Base-by-base conservation (phyloP, 2,329 filamentous ascomycete species). In the Calonectria pseudoturangicola region DNA sequence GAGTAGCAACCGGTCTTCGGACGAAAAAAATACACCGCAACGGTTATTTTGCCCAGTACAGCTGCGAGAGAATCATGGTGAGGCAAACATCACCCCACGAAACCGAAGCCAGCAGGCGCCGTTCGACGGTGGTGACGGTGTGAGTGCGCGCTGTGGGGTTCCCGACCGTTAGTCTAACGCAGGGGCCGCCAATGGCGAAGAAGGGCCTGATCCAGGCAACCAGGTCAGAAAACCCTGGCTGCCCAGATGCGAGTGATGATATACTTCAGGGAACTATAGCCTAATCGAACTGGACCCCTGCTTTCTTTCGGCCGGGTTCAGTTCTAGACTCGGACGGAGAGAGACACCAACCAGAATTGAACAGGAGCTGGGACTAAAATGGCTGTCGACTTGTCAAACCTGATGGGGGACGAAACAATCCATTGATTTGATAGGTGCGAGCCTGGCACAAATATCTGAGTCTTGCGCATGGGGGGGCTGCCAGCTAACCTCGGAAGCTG, bases 71-170 rank as follows among this genome's bases (percentile, higher is more conserved):
- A 64, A 43, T 50, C 58, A 75, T 79, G 76, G 76, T 76, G 75
- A 79, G 72, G 76, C 72, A 74, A 41, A 71, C 66, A 77, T 78
- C 78, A 77, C 76, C 76, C 75, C 73, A 79, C 75, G 76, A 79
- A 77, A 79, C 77, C 74, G 66, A 79, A 79, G 77, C 77, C 76
- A 79, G 76, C 74, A 65, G 72, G 56, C 71, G 69, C 76, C 73
- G 75, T 48, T 68, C 68, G 71, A 62, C 78, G 78, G 77, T 80
- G 78, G 73, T 64, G 60, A 74, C 78, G 78, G 77, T 79, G 73
- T 73, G 76, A 78, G 73, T 70, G 72, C 65, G 67, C 62, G 68
- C 60, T 67, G 72, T 74, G 71, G 78, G 56, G 76, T 74, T 75
- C 69, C 75, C 64, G 73, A 63, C 71, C 75, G 71, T 76, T 80